Percentiles rank a stretch among this genome's conserved stretches.
These are phyloP conservation scores for Picea glauca DNA, from an alignment of 75 land plant species.

Conservation along the genomic window DNA sequence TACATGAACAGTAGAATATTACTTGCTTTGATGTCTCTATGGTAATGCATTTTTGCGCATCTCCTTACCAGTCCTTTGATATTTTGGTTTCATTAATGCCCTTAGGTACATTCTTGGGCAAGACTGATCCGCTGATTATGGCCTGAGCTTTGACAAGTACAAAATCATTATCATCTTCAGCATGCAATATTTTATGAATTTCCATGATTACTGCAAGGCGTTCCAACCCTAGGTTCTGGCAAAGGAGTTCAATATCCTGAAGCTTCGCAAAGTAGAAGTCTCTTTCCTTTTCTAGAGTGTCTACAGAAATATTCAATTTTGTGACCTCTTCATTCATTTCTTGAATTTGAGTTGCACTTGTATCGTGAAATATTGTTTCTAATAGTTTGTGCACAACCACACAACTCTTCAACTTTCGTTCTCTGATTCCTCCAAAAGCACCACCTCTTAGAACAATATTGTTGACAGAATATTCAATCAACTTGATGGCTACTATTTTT, in stretches of 20 bases:
- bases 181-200: too few relatives aligned
- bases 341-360: conserved; percentile 18
- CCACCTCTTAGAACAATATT: conserved; percentile 31
- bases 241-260: conserved; percentile 87
- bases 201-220: conserved; percentile 29
- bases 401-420: conserved; percentile 82
- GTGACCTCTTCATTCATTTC: conserved; percentile 43
- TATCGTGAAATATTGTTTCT: conserved; percentile 51
- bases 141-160: too few relatives aligned
- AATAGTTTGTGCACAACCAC: conserved; percentile 68
- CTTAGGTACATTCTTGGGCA: too few relatives aligned
- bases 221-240: conserved; percentile 69
- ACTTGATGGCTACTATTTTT: conserved; percentile 42
- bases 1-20: too few relatives aligned
- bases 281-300: conserved; percentile 89
- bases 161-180: too few relatives aligned
- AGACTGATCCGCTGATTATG: too few relatives aligned
- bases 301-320: conserved; percentile 75
- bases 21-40: too few relatives aligned
- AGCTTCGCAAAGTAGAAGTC: conserved; percentile 95
- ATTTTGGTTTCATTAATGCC: too few relatives aligned
- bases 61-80: too few relatives aligned
- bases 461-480: conserved; percentile 73
- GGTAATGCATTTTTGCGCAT: too few relatives aligned
- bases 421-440: conserved; percentile 32